These are phyloP conservation scores for Eutrema salsugineum DNA, from an alignment of 441 rosid genomes.

Conservation along the genomic window DNA sequence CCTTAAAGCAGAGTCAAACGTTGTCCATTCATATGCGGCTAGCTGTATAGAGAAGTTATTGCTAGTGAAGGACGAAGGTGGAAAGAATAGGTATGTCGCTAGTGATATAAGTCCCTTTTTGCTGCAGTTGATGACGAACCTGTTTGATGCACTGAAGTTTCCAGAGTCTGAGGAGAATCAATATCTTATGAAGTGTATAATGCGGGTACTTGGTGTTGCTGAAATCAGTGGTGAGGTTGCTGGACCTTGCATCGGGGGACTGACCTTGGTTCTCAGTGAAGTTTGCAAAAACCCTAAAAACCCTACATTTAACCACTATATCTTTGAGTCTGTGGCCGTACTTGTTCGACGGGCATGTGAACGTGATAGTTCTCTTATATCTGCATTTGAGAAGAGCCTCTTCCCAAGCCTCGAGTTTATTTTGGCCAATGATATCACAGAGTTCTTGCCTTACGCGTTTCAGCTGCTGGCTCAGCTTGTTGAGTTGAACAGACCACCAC, in stretches of 20 bases:
- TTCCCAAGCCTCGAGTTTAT: slow-evolving; percentile 79
- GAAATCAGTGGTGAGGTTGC: slow-evolving; percentile 73
- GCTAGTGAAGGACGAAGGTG: slow-evolving; percentile 85
- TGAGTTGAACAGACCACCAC: slow-evolving; percentile 82
- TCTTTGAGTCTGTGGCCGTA: slow-evolving; percentile 92
- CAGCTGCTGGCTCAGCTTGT: slow-evolving; percentile 94
- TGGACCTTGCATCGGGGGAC: slow-evolving; percentile 71
- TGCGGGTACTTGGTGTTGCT: slow-evolving; percentile 87
- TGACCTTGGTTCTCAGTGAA: slow-evolving; percentile 69
- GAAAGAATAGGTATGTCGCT: slow-evolving; percentile 53
- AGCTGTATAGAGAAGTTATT: slow-evolving; percentile 89
- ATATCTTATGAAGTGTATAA: slow-evolving; percentile 90
- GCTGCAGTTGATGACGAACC: slow-evolving; percentile 57
- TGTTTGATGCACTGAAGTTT: slow-evolving; percentile 71
- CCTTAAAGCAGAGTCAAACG: slow-evolving; percentile 79
- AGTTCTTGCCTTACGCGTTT: slow-evolving; percentile 96
- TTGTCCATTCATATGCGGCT: slow-evolving; percentile 97
- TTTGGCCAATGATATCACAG: slow-evolving; percentile 72
- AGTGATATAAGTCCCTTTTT: slow-evolving; percentile 64
- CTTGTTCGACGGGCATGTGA: slow-evolving; percentile 90
- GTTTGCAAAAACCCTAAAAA: slow-evolving; percentile 90
- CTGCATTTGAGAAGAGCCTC: slow-evolving; percentile 70
- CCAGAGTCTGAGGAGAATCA: slow-evolving; percentile 95
- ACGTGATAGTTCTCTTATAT: slow-evolving; percentile 63
- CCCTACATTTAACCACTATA: slow-evolving; percentile 89